phyloP scores from a whole-genome alignment of 257 asterid genomes.

The Coffea eugenioides region DNA sequence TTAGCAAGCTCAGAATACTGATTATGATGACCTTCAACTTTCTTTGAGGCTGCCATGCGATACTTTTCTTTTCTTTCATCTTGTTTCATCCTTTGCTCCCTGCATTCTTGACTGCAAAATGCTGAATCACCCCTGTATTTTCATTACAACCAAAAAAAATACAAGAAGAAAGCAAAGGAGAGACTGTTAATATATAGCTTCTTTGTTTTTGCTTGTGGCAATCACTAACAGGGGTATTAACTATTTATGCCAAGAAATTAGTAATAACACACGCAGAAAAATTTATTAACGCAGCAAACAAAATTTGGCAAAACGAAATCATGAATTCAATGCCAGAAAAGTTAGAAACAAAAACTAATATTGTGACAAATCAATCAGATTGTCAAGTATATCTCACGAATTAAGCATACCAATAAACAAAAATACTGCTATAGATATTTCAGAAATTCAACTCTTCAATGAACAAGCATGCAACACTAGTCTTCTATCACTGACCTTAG shows the following conservation, averaged over 20 bases:
- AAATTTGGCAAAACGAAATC: neutral
- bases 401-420: neutral
- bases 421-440: neutral
- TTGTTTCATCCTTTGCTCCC: slow-evolving; percentile 41
- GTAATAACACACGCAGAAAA: neutral
- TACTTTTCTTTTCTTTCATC: slow-evolving; percentile 38
- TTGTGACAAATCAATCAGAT: neutral
- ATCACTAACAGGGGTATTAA: neutral
- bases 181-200: neutral
- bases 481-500: neutral
- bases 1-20: slow-evolving; percentile 16
- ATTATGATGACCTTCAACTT: slow-evolving; percentile 20
- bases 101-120: slow-evolving; percentile 49
- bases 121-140: slow-evolving; percentile 43
- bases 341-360: neutral
- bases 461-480: neutral
- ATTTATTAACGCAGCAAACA: neutral
- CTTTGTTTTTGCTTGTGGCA: neutral
- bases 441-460: neutral
- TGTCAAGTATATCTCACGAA: neutral
- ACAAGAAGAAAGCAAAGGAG: too few relatives aligned
- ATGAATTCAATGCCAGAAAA: neutral
- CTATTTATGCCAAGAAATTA: slow-evolving; percentile 4
- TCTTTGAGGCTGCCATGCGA: slow-evolving; percentile 5
- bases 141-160: neutral